Evolutionary conservation across 257 asterid genomes (phyloP).

Genomic region (Nemophila menziesii): DNA sequence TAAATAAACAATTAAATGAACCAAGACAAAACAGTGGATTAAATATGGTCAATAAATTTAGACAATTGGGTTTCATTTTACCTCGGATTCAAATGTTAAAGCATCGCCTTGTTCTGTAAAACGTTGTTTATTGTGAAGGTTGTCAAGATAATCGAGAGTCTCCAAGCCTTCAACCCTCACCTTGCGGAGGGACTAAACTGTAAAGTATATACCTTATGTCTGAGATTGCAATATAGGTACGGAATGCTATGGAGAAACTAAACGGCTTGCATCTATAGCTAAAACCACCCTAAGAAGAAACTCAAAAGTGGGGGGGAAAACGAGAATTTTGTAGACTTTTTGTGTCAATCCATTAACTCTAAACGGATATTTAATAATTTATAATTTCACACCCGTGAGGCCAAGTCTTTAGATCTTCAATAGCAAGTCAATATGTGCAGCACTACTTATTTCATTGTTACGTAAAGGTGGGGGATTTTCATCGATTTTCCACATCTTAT

Average conservation of each 20-base stretch:
- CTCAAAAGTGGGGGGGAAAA: constrained; percentile 67
- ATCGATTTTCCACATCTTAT: constrained; percentile 57
- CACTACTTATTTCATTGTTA: constrained; percentile 28
- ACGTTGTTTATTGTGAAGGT: constrained; percentile 51
- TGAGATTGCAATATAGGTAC: constrained; percentile 58
- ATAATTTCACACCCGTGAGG: constrained; percentile 71
- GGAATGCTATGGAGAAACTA: constrained; percentile 71
- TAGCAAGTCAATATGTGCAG: constrained; percentile 45
- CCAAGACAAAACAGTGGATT: too few relatives aligned
- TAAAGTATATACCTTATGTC: constrained; percentile 49
- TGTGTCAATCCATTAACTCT: too few relatives aligned
- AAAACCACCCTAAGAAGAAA: constrained; percentile 62
- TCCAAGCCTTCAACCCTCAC: constrained; percentile 86
- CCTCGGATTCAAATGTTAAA: constrained; percentile 89
- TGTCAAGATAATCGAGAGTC: constrained; percentile 84
- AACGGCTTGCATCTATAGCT: constrained; percentile 68
- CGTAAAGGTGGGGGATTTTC: constrained; percentile 58
- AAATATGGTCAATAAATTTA: too few relatives aligned
- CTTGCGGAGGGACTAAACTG: constrained; percentile 36
- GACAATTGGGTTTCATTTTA: constrained; percentile 5
- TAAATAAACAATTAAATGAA: not conserved
- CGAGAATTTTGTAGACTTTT: too few relatives aligned
- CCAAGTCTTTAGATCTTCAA: constrained; percentile 60
- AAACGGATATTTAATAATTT: too few relatives aligned
- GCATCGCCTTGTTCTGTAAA: constrained; percentile 95